Evolutionary conservation across 169 alveolate genomes (phyloP), one percentile per base, ranked within the genome.

Genomic region (Theileria annulata): DNA sequence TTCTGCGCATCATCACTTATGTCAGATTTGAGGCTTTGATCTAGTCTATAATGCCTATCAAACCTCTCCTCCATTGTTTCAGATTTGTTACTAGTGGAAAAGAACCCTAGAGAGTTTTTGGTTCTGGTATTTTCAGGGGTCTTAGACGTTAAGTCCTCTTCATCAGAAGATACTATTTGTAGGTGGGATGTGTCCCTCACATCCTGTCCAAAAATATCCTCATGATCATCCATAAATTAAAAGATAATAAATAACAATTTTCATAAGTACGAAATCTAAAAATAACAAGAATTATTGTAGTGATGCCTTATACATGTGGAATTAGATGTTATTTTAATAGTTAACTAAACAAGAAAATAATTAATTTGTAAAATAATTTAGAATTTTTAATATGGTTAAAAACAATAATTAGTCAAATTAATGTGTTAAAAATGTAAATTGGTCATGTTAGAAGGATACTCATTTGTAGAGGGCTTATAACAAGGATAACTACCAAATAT

Each of bases 121-220:
- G 71, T 6, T 30, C 31, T 15, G n/a, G 21, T 17, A 8, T 62
- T 62, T 27, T 15, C 59, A 15, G 76, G 47, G 15, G 27, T 68
- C 13, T 68, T 17, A 68, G 37, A 68, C 12, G 21, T 23, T 10
- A 48, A n/a, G 31, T 75, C 85, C 28, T 82, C 89, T 25, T 82
- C 89, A 49, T 75, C 85, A 23, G 86, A 75, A 10, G 89, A 82
- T 13, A 23, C 33, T 6, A 82, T 69, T 31, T 35, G 58, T 37
- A 75, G 75, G 33, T 64, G 23, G 23, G 85, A 76, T 12, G 77
- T 47, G 70, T 82, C 89, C 62, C 71, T 82, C 27, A 82, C 86
- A 31, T 82, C 89, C 62, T 74, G 73, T 17, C 80, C 79, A 58
- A 82, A 82, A 51, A 82, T 82, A 70, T 67, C 66, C 19, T 81